Percentiles rank a stretch among this genome's conserved stretches.
phyloP scores from a whole-genome alignment of 2,329 filamentous ascomycete genomes.

The Aspergillus ochraceus region DNA sequence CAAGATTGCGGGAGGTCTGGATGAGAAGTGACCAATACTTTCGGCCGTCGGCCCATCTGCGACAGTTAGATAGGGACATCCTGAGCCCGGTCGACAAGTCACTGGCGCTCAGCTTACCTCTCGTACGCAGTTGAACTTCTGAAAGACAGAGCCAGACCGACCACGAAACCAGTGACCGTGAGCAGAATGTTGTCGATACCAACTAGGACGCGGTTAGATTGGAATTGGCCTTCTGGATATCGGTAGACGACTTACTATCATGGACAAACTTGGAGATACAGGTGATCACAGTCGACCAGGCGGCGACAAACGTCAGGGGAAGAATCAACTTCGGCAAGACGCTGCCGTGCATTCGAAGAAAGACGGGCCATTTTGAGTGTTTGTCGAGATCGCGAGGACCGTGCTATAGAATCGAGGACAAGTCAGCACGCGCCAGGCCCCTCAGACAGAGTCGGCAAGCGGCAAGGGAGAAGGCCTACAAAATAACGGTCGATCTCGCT shows the following conservation, averaged over 20 bases:
- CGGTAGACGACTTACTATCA: slow-evolving; percentile 28
- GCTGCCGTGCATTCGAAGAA: slow-evolving; percentile 73
- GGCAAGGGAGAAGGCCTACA: slow-evolving; percentile 33
- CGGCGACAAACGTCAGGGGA: slow-evolving; percentile 62
- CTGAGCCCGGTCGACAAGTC: too few species aligned
- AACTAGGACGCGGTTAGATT: slow-evolving; percentile 32
- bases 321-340: slow-evolving; percentile 73
- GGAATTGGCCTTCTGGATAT: neutral
- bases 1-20: slow-evolving; percentile 57
- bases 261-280: slow-evolving; percentile 52
- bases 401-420: slow-evolving; percentile 17
- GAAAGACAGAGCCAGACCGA: slow-evolving; percentile 76
- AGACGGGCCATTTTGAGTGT: slow-evolving; percentile 75
- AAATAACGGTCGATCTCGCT: slow-evolving; percentile 63
- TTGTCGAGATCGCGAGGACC: slow-evolving; percentile 66
- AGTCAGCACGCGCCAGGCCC: neutral
- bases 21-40: slow-evolving; percentile 62
- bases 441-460: neutral
- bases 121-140: slow-evolving; percentile 77
- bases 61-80: neutral
- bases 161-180: slow-evolving; percentile 78
- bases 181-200: slow-evolving; percentile 68
- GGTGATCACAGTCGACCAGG: slow-evolving; percentile 68
- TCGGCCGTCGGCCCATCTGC: slow-evolving; percentile 60
- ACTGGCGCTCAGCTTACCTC: slow-evolving; percentile 41